phyloP scores from a whole-genome alignment of 148 eudicot species.

The Beta vulgaris region DNA sequence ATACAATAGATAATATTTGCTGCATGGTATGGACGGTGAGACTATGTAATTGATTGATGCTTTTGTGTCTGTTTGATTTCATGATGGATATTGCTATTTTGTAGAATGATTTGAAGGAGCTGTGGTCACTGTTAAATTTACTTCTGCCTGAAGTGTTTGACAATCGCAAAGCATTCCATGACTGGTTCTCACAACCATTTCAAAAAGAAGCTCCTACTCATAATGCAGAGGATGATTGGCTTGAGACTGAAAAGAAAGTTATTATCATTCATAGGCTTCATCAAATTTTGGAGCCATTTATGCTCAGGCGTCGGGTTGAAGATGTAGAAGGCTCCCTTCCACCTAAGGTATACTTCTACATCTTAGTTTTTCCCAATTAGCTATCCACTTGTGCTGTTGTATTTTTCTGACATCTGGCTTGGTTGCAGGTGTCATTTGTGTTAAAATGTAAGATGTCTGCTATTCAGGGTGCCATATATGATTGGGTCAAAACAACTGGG shows the following conservation, averaged over 20 bases:
- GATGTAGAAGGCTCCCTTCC: constrained; percentile 99
- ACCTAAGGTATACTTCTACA: constrained; percentile 65
- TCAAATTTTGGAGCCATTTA: constrained; percentile 97
- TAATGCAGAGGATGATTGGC: constrained; percentile 95
- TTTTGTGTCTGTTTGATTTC: constrained; percentile 8
- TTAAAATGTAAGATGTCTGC: constrained; percentile 93
- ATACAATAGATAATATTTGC: neutral
- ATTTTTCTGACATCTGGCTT: constrained; percentile 32
- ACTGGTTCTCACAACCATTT: constrained; percentile 97
- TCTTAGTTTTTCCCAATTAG: neutral
- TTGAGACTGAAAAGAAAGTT: constrained; percentile 96
- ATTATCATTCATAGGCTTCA: constrained; percentile 96
- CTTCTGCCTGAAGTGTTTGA: constrained; percentile 99
- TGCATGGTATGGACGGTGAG: neutral
- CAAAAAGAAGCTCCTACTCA: constrained; percentile 81
- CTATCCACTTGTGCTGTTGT: constrained; percentile 5
- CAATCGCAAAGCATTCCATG: constrained; percentile 97
- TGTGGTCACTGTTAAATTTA: constrained; percentile 93
- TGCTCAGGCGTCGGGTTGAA: constrained; percentile 99
- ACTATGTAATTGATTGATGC: neutral
- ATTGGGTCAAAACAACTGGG: constrained; percentile 96
- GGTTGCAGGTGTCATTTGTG: constrained; percentile 77
- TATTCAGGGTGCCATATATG: constrained; percentile 83
- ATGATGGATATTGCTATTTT: constrained; percentile 17
- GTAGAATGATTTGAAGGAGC: constrained; percentile 98